Percentiles rank a stretch among this genome's conserved stretches.
These are phyloP conservation scores for Sideroxylon spinosum DNA, from an alignment of 179 eudicot species.

Conservation along the genomic window DNA sequence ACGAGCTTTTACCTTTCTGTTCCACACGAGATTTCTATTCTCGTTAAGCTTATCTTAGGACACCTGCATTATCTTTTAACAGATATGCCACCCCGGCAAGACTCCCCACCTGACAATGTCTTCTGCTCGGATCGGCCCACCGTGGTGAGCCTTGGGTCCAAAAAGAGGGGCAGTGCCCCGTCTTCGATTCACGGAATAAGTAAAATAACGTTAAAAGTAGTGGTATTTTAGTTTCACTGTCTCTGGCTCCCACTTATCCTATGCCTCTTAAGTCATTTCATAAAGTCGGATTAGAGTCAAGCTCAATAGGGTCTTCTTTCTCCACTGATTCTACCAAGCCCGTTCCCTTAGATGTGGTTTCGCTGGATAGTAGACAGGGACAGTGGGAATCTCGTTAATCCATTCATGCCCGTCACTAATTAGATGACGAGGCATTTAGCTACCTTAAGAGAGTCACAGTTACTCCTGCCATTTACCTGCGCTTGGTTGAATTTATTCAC, in stretches of 20 bases:
- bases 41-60: constrained; percentile 77
- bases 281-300: constrained; percentile 52
- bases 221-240: constrained; percentile 53
- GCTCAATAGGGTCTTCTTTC: constrained; percentile 59
- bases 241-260: constrained; percentile 8
- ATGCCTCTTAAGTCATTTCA: constrained; percentile 25
- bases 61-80: constrained; percentile 54
- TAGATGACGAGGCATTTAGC: constrained; percentile 69
- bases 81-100: constrained; percentile 30
- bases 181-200: constrained; percentile 57
- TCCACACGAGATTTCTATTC: constrained; percentile 91
- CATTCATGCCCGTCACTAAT: constrained; percentile 36
- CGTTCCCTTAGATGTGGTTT: constrained; percentile 30
- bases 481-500: constrained; percentile 66
- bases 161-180: constrained; percentile 53
- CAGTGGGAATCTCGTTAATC: constrained; percentile 34
- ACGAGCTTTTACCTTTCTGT: constrained; percentile 94
- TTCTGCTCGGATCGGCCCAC: background rate
- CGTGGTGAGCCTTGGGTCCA: constrained; percentile 19
- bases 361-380: constrained; percentile 27
- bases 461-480: constrained; percentile 60
- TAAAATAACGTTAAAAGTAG: constrained; percentile 69
- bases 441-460: constrained; percentile 74
- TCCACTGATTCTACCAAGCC: constrained; percentile 37
- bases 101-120: constrained; percentile 13